phyloP scores from a whole-genome alignment of 345 rosid genomes.

The Populus pruinosa region DNA sequence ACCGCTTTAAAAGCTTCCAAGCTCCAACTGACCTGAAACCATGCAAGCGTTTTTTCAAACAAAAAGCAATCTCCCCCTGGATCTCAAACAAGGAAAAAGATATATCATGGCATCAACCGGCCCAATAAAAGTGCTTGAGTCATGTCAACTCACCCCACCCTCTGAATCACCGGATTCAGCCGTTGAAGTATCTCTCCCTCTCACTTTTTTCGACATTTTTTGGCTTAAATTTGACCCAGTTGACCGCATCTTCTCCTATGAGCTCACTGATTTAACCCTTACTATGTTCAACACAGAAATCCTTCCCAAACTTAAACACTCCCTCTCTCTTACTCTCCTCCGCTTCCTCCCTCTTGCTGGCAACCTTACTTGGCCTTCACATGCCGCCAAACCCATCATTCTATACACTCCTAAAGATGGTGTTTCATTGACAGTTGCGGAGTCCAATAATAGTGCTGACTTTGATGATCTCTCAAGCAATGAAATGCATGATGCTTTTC shows the following conservation, averaged over 20 bases:
- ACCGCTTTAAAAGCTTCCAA: too few relatives aligned
- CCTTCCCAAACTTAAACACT: conserved; percentile 8
- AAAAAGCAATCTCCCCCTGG: too few relatives aligned
- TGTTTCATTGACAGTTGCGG: conserved; percentile 19
- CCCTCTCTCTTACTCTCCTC: conserved; percentile 11
- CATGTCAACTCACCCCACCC: conserved; percentile 1
- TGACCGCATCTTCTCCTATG: conserved; percentile 17
- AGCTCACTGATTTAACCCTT: neutral
- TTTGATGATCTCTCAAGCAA: conserved; percentile 2
- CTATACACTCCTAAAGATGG: conserved; percentile 6
- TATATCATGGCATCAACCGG: neutral
- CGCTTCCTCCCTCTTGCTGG: conserved; percentile 20
- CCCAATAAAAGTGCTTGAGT: neutral
- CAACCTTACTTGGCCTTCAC: conserved; percentile 7
- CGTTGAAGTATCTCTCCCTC: conserved; percentile 8
- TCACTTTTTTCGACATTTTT: conserved; percentile 14
- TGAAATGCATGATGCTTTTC: neutral
- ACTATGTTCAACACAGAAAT: neutral
- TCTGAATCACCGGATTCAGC: neutral
- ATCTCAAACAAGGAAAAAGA: too few relatives aligned
- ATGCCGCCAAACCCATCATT: conserved; percentile 1
- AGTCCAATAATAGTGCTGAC: neutral
- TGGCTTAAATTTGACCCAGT: conserved; percentile 12
- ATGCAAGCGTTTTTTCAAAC: too few relatives aligned
- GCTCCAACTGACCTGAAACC: too few relatives aligned